Conservation (phyloP, 2,329 filamentous ascomycete genomes). For the Sporothrix brasiliensis region DNA sequence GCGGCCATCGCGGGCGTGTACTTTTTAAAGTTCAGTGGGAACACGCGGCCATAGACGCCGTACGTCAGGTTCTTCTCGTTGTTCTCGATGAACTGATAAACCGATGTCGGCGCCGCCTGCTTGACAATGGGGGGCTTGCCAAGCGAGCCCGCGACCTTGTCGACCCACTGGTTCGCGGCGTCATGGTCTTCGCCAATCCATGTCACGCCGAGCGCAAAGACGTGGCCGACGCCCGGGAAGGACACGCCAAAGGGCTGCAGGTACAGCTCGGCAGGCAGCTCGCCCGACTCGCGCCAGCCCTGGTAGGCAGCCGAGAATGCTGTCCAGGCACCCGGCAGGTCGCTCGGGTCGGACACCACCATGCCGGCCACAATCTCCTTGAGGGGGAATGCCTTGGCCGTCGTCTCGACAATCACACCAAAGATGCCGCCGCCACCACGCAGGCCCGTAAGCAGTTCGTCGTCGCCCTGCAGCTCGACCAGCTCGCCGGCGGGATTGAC, state of each 20-base stretch:
- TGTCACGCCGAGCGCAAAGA: constrained; percentile 11
- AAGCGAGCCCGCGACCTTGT: constrained; percentile 11
- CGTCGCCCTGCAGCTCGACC: constrained; percentile 37
- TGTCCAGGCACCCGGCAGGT: background rate
- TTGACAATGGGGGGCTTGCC: constrained; percentile 18
- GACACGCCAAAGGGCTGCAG: constrained; percentile 6
- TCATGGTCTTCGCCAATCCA: constrained; percentile 10
- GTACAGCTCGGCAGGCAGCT: constrained; percentile 18
- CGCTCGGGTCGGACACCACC: background rate
- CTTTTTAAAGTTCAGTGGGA: constrained; percentile 12
- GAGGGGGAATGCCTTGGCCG: constrained; percentile 38
- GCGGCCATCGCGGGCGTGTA: constrained; percentile 15
- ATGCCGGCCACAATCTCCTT: constrained; percentile 23
- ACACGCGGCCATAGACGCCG: constrained; percentile 20
- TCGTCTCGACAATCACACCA: constrained; percentile 39
- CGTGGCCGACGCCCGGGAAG: constrained; percentile 7
- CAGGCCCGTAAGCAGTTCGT: constrained; percentile 40
- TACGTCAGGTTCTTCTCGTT: constrained; percentile 21
- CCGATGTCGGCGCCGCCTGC: background rate
- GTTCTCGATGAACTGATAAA: background rate
- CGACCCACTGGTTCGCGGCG: constrained; percentile 14
- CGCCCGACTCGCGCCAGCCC: constrained; percentile 2
- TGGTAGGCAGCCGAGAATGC: constrained; percentile 10
- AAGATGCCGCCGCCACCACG: constrained; percentile 40
- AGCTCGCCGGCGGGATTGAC: constrained; percentile 40